Conservation (phyloP, 192 early-diverging fungal genomes). For the Coemansia sp. region DNA sequence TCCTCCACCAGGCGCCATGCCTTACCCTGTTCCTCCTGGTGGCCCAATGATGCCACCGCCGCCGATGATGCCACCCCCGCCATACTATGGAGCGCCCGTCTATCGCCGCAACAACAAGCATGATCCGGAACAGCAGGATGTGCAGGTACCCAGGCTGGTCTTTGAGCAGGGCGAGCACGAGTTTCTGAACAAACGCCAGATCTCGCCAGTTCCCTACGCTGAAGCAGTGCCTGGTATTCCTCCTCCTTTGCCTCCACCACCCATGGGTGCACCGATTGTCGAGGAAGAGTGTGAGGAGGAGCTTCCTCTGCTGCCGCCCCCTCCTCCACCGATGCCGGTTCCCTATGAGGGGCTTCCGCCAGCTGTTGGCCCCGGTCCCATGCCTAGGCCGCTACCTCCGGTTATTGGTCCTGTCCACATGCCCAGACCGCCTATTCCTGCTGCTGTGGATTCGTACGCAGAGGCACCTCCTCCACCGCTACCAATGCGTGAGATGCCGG, state of each 20-base stretch:
- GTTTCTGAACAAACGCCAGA: slow-evolving; percentile 16
- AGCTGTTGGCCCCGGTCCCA: slow-evolving; percentile 9
- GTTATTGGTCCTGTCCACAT: slow-evolving; percentile 10
- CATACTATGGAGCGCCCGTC: slow-evolving; percentile 13
- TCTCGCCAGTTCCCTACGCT: slow-evolving; percentile 17
- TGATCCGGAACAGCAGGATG: not conserved
- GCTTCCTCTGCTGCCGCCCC: slow-evolving; percentile 10
- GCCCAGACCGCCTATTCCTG: slow-evolving; percentile 1
- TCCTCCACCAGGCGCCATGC: slow-evolving; percentile 36
- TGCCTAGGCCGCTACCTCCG: slow-evolving; percentile 8
- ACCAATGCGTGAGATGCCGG: not conserved
- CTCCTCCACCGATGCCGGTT: slow-evolving; percentile 13
- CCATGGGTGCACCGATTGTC: slow-evolving; percentile 6
- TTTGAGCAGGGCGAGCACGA: slow-evolving; percentile 10
- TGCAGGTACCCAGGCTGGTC: slow-evolving; percentile 14
- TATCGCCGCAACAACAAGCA: slow-evolving; percentile 16
- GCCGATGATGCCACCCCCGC: slow-evolving; percentile 3
- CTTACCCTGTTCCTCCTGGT: slow-evolving; percentile 14
- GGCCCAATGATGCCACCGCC: slow-evolving; percentile 18
- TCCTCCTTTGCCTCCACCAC: slow-evolving; percentile 3
- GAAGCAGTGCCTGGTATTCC: slow-evolving; percentile 7
- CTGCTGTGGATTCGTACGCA: slow-evolving; percentile 3
- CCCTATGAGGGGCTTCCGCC: slow-evolving; percentile 14
- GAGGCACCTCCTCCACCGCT: slow-evolving; percentile 4
- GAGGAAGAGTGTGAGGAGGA: slow-evolving; percentile 33